Evolutionary conservation across 2,329 filamentous ascomycete genomes (phyloP).

Genomic region (Macrophomina tecta): DNA sequence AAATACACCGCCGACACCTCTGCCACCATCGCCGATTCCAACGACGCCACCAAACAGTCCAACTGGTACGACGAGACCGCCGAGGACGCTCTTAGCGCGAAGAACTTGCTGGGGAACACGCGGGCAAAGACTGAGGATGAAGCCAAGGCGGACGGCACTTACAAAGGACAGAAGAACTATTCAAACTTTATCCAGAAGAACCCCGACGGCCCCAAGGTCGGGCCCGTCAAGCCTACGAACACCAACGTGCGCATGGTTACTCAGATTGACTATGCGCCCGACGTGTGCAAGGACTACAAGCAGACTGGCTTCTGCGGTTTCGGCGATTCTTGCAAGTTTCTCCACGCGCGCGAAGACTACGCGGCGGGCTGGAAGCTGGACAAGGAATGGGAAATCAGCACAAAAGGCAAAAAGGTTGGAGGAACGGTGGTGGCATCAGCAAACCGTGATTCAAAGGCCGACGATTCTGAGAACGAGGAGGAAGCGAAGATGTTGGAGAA

Average conservation of each 20-base stretch:
- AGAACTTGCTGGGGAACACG: slow-evolving; percentile 66
- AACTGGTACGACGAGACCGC: slow-evolving; percentile 88
- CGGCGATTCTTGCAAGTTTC: slow-evolving; percentile 81
- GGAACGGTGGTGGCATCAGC: slow-evolving; percentile 64
- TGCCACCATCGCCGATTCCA: slow-evolving; percentile 68
- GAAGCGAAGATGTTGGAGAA: slow-evolving; percentile 78
- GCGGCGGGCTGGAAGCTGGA: slow-evolving; percentile 97
- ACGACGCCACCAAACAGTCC: slow-evolving; percentile 87
- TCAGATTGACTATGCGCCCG: slow-evolving; percentile 86
- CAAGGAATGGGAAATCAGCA: slow-evolving; percentile 86
- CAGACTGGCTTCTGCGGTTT: slow-evolving; percentile 70
- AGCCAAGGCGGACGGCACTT: slow-evolving; percentile 63
- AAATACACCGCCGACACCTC: slow-evolving; percentile 67
- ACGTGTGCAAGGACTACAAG: slow-evolving; percentile 95
- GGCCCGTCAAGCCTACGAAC: slow-evolving; percentile 79
- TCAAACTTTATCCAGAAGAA: slow-evolving; percentile 77
- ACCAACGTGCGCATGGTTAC: slow-evolving; percentile 92
- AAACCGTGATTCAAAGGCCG: slow-evolving; percentile 51
- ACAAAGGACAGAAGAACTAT: slow-evolving; percentile 73
- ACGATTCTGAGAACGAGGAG: slow-evolving; percentile 59
- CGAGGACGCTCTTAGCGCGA: slow-evolving; percentile 55
- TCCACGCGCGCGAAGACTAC: slow-evolving; percentile 78
- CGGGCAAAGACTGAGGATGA: slow-evolving; percentile 38
- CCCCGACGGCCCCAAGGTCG: slow-evolving; percentile 76
- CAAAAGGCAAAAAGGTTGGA: slow-evolving; percentile 63